phyloP scores from a whole-genome alignment of 306 rosid genomes.

The Ormosia emarginata region DNA sequence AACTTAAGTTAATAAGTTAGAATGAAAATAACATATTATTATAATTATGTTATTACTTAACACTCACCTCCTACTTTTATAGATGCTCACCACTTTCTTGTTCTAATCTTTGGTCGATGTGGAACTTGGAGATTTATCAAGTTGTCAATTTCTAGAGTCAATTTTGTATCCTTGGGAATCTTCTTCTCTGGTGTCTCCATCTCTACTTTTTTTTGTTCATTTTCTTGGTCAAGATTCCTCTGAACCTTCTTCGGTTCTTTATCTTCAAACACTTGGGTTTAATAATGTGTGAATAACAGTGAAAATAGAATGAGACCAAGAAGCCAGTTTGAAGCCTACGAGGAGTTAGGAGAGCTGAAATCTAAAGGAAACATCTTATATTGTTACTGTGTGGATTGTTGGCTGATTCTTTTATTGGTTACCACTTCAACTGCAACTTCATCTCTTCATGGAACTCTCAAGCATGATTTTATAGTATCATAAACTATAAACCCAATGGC shows the following conservation, averaged over 20 bases:
- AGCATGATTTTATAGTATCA: slow-evolving; percentile 61
- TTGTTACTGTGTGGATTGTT: slow-evolving; percentile 44
- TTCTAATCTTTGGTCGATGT: too few relatives aligned
- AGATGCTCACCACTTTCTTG: too few relatives aligned
- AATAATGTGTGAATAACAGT: slow-evolving; percentile 3
- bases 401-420: slow-evolving; percentile 46
- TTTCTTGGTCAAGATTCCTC: background rate
- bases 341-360: slow-evolving; percentile 11
- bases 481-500: too few relatives aligned
- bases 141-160: slow-evolving; percentile 1
- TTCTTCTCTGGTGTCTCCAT: background rate
- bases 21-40: too few relatives aligned
- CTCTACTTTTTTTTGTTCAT: background rate
- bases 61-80: too few relatives aligned
- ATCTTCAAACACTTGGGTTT: background rate
- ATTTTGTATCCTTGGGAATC: background rate
- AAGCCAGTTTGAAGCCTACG: slow-evolving; percentile 27
- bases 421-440: slow-evolving; percentile 54
- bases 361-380: background rate
- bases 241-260: background rate
- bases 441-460: slow-evolving; percentile 84
- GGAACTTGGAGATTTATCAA: too few relatives aligned
- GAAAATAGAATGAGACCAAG: slow-evolving; percentile 13
- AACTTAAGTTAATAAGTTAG: too few relatives aligned
- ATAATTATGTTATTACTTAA: too few relatives aligned